Base-by-base conservation (phyloP, 257 asterid genomes). In the Rauvolfia tetraphylla region DNA sequence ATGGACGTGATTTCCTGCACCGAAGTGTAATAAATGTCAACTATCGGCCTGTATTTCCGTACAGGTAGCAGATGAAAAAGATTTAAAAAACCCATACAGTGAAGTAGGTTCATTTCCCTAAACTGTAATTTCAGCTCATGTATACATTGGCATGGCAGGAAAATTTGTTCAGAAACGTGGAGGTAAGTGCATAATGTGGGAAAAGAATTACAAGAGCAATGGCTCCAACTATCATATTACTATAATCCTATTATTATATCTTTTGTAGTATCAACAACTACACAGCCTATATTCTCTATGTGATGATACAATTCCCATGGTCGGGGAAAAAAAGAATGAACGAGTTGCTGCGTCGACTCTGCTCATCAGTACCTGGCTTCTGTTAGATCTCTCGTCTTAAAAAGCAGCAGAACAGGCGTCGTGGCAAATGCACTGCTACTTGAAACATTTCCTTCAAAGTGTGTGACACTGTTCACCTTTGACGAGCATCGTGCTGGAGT, bases 251-350 rank as follows among this genome's bases (percentile, higher is more conserved):
- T 22, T 5, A 31, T 8, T 9, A 62, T 29, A 7, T 8, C 59
- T 75, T 54, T 67, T 53, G 67, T 48, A 44, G 58, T 39, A 54
- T 41, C n/a, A 75, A 85, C 39, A 58, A 78, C 51, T 13, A 51
- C 74, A 76, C 77, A 69, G 34, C 68, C 72, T 76, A 82, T 80
- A 51, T 11, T 76, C 70, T 77, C 57, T 69, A 53, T 65, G 46
- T 33, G 72, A 42, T 68, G 34, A 61, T 71, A 59, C 49, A 58
- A 38, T 44, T 59, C 79, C 80, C 71, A 18, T 23, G 11, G 18
- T 46, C n/a, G 42, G 61, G 82, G 68, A 74, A 80, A 85, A 80
- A 51, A 51, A 7, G 76, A 87, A 81, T 87, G 83, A 84, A 89
- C 34, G 87, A 84, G 84, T 86, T 65, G 67, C 76, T 38, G 73